Conservation (phyloP, 2,329 filamentous ascomycete species). For the Atkinsonella hypoxylon region DNA sequence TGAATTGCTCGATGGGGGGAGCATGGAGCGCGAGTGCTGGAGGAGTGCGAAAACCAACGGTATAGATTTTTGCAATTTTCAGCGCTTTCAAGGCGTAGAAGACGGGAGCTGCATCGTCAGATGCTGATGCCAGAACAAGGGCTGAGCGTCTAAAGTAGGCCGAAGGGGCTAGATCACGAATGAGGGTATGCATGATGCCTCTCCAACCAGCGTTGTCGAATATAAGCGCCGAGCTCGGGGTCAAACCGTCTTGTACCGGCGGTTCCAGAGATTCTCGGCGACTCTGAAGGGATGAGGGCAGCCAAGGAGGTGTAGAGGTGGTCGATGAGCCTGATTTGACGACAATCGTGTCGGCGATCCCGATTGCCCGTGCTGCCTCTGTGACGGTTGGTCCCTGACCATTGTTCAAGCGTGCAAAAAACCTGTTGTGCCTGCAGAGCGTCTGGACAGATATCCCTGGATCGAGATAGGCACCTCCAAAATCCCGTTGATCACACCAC, state of each 20-base stretch:
- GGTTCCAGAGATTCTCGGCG: slow-evolving; percentile 14
- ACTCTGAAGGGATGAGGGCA: slow-evolving; percentile 35
- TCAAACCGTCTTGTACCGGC: slow-evolving; percentile 23
- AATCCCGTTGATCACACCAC: slow-evolving; percentile 60
- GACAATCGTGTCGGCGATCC: slow-evolving; percentile 71
- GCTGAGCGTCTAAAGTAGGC: slow-evolving; percentile 67
- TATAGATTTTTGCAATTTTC: slow-evolving; percentile 68
- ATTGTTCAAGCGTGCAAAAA: slow-evolving; percentile 38
- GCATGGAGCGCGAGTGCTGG: slow-evolving; percentile 46
- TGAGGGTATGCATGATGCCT: slow-evolving; percentile 71
- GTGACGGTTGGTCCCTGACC: slow-evolving; percentile 49
- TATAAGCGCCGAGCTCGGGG: slow-evolving; percentile 45
- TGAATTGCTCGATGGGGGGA: slow-evolving; percentile 66
- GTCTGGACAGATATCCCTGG: slow-evolving; percentile 52
- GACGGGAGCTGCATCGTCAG: slow-evolving; percentile 64
- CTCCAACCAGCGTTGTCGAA: slow-evolving; percentile 81
- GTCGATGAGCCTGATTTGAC: slow-evolving; percentile 37
- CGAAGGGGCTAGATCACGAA: slow-evolving; percentile 69
- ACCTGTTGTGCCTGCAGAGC: slow-evolving; percentile 44
- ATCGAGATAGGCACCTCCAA: slow-evolving; percentile 73
- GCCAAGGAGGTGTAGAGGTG: slow-evolving; percentile 32
- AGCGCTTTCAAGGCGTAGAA: slow-evolving; percentile 71
- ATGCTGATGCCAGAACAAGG: slow-evolving; percentile 59
- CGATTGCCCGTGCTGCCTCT: slow-evolving; percentile 66
- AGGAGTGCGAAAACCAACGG: slow-evolving; percentile 64